phyloP scores from a whole-genome alignment of 768 basidiomycete genomes.

The Hygrophoropsis aurantiaca region DNA sequence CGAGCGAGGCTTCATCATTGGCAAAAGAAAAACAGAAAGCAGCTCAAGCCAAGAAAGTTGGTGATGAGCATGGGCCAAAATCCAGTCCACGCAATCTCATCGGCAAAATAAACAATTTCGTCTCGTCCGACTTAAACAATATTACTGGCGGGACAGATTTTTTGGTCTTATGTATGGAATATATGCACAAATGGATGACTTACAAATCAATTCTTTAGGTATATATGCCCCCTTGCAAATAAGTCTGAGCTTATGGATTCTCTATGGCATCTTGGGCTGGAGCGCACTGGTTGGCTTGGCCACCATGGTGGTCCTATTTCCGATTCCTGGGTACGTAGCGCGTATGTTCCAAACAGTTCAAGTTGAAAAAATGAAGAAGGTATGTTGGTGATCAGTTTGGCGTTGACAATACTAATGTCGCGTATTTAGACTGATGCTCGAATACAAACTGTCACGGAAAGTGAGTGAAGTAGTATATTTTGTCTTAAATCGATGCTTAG shows the following conservation, averaged over 20 bases:
- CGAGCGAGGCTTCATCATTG: background rate
- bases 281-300: conserved; percentile 44
- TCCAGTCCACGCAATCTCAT: conserved; percentile 49
- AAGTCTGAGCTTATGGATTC: conserved; percentile 39
- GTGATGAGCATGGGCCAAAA: conserved; percentile 19
- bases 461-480: conserved; percentile 34
- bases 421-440: conserved; percentile 50
- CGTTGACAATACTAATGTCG: background rate
- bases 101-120: conserved; percentile 77
- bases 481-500: conserved; percentile 1
- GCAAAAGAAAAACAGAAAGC: conserved; percentile 6
- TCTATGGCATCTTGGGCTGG: conserved; percentile 49
- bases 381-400: background rate
- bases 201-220: background rate
- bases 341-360: conserved; percentile 49
- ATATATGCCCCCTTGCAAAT: conserved; percentile 11
- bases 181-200: background rate
- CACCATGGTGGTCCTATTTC: conserved; percentile 51
- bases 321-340: conserved; percentile 57
- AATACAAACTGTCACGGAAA: conserved; percentile 61
- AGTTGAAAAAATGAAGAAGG: conserved; percentile 46
- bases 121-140: conserved; percentile 44
- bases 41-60: conserved; percentile 7
- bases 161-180: conserved; percentile 7
- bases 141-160: conserved; percentile 18